Evolutionary conservation across 345 rosid genomes (phyloP), one percentile per base, ranked within the genome.

Genomic region (Trapa bicornis): DNA sequence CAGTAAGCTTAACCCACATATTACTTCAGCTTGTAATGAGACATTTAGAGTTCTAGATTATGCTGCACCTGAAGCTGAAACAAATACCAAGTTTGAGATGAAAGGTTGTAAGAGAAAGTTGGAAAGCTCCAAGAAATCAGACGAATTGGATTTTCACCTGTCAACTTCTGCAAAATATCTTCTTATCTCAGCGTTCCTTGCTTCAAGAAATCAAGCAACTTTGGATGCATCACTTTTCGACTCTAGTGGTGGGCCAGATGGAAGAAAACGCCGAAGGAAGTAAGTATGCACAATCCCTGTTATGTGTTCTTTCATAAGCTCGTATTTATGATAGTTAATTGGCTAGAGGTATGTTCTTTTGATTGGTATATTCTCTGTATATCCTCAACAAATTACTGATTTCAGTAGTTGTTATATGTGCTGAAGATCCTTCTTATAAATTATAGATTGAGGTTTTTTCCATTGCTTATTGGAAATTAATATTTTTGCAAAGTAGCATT

Each of bases 121-220:
- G 13, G 87, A 73, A 71, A 74, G 41, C 62, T 57, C 50, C 62
- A 79, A 78, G 37, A 81, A 80, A 70, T 72, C 80, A 66, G 77
- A 76, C 67, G 75, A 71, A 66, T 68, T 84, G 65, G 95, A 86
- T 78, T 83, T 90, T 69, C 92, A 90, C 73, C 84, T 90, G 96
- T 88, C 94, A 64, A 78, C 78, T 64, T 85, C 91, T 58, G 86
- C 95, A 29, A 93, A 88, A 77, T 87, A 81, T 82, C 97, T 93
- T 69, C 96, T 93, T 72, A 76, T 93, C 75, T 87, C 98, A 41
- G 95, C 97, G 57, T 90, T 90, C 79, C 88, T 93, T 32, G 94
- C 97, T 76, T 93, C 97, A 35, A 87, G 89, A 84, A 93, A 93
- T 75, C 98, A 97, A 39, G 91, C 95, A 38, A 93, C 98, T 41